These are phyloP conservation scores for Diatrype stigma DNA, from an alignment of 2,329 filamentous ascomycete species.

Conservation along the genomic window DNA sequence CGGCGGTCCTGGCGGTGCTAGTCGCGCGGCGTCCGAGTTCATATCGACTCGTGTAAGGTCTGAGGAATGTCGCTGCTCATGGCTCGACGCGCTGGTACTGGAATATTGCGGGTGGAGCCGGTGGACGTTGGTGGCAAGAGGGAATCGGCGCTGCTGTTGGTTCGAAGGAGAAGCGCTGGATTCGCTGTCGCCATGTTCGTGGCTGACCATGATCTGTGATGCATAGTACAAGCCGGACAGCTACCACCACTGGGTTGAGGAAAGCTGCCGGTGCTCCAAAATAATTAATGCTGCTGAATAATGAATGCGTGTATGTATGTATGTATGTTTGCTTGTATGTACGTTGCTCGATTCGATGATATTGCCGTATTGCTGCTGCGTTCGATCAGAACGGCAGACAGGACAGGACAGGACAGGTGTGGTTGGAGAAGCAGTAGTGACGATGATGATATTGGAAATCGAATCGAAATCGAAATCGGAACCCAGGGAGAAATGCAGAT, in stretches of 20 bases:
- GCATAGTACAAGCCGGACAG: background rate
- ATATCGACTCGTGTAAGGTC: background rate
- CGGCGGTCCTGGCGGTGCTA: background rate
- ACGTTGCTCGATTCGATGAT: too few relatives aligned
- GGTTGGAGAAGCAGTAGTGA: too few relatives aligned
- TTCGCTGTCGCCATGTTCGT: conserved; percentile 1
- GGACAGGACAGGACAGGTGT: too few relatives aligned
- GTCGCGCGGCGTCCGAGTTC: background rate
- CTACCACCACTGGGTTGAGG: background rate
- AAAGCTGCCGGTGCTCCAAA: background rate
- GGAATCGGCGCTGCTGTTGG: background rate
- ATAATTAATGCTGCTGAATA: too few relatives aligned
- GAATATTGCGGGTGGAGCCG: background rate
- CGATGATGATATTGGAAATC: too few relatives aligned
- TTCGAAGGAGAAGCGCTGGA: background rate
- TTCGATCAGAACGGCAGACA: too few relatives aligned
- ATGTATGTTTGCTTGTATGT: too few relatives aligned
- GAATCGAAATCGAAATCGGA: too few relatives aligned
- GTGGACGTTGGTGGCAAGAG: background rate
- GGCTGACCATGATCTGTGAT: background rate
- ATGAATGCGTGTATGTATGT: too few relatives aligned
- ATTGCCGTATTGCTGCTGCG: too few relatives aligned
- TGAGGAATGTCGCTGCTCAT: background rate
- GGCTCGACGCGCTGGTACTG: background rate
- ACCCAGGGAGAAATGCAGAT: too few relatives aligned